These are phyloP conservation scores for Ploettnerulaceae sp. DNA, from an alignment of 2,329 filamentous ascomycete species.

Conservation along the genomic window DNA sequence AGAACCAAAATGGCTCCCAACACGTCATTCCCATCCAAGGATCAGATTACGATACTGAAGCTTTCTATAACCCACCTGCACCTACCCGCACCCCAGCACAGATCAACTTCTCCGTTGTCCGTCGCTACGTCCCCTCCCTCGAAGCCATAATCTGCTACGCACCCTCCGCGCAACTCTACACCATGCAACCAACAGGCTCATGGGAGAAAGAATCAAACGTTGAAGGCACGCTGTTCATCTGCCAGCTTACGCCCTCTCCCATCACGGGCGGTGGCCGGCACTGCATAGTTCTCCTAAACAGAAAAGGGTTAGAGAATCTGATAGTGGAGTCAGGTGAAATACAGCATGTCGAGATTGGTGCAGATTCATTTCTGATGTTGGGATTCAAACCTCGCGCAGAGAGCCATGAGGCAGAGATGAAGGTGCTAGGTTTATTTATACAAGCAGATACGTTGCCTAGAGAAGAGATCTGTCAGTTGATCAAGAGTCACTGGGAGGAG, in stretches of 20 bases:
- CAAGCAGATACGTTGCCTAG: constrained; percentile 46
- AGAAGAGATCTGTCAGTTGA: constrained; percentile 26
- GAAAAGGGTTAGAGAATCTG: constrained; percentile 66
- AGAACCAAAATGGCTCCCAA: constrained; percentile 33
- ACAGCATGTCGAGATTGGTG: constrained; percentile 58
- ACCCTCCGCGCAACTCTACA: constrained; percentile 82
- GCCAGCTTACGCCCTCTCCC: constrained; percentile 48
- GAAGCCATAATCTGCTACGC: constrained; percentile 71
- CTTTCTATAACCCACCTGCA: constrained; percentile 33
- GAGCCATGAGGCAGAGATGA: constrained; percentile 27
- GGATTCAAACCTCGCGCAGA: constrained; percentile 9
- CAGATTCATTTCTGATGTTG: constrained; percentile 38
- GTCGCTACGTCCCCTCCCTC: constrained; percentile 73
- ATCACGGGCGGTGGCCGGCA: constrained; percentile 38
- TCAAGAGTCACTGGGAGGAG: constrained; percentile 31
- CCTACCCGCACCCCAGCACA: constrained; percentile 68
- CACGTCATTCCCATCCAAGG: constrained; percentile 39
- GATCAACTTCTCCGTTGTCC: constrained; percentile 81
- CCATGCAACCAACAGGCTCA: constrained; percentile 59
- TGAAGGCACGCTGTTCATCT: constrained; percentile 87
- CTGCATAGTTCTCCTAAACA: constrained; percentile 69
- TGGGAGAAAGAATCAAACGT: constrained; percentile 79
- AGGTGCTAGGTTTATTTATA: constrained; percentile 51
- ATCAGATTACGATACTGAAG: constrained; percentile 50
- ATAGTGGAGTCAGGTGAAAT: constrained; percentile 58